Conservation (phyloP, 2,329 filamentous ascomycete genomes). For the Pezicula neosporulosa region DNA sequence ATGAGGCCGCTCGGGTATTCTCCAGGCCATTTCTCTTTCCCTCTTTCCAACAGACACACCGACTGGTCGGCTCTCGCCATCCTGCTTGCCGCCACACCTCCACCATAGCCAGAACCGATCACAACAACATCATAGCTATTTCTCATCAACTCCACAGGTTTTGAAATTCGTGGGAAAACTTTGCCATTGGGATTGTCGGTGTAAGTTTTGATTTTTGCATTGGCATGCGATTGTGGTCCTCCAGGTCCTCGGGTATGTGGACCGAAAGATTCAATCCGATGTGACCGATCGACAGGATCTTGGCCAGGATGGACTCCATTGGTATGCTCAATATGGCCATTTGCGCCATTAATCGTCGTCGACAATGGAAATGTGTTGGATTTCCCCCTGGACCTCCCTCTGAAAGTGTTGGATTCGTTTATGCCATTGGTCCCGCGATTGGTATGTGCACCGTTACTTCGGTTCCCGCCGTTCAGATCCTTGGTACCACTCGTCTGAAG, state of each 20-base stretch:
- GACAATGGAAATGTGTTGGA: neutral
- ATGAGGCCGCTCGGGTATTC: slow-evolving; percentile 52
- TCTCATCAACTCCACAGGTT: slow-evolving; percentile 53
- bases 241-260: slow-evolving; percentile 13
- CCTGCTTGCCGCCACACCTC: slow-evolving; percentile 60
- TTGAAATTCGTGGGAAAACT: slow-evolving; percentile 50
- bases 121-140: slow-evolving; percentile 62
- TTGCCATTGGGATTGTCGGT: slow-evolving; percentile 24
- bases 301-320: neutral
- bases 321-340: neutral
- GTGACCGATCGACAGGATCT: slow-evolving; percentile 5
- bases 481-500: neutral
- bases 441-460: neutral
- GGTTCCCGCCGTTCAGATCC: neutral
- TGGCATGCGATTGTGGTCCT: slow-evolving; percentile 19
- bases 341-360: neutral
- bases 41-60: slow-evolving; percentile 63
- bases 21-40: slow-evolving; percentile 63
- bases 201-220: slow-evolving; percentile 25
- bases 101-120: slow-evolving; percentile 67
- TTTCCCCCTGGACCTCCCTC: neutral
- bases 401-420: neutral
- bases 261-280: slow-evolving; percentile 18
- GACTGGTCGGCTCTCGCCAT: slow-evolving; percentile 58
- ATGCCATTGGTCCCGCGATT: neutral